phyloP scores from a whole-genome alignment of 371 early-diverging fungal genomes.

The Apophysomyces ossiformis region DNA sequence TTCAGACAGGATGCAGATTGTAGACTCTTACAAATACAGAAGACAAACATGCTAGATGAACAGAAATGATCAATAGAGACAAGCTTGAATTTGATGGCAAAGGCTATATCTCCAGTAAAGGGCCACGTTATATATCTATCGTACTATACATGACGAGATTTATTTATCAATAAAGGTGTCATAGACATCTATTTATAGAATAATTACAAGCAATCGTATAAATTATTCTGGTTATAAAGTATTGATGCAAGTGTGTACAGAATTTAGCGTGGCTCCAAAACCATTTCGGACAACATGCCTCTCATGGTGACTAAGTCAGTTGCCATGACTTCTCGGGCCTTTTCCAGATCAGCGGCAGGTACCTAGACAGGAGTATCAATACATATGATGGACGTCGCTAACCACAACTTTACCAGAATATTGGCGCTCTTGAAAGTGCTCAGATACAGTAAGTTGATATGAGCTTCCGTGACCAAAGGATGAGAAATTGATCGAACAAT shows the following conservation, averaged over 20 bases:
- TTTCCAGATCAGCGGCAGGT: conserved; percentile 43
- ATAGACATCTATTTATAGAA: too few relatives aligned
- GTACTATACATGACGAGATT: too few relatives aligned
- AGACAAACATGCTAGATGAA: too few relatives aligned
- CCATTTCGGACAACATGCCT: conserved; percentile 37
- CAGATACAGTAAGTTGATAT: conserved; percentile 72
- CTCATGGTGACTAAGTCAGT: conserved; percentile 38
- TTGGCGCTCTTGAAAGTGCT: conserved; percentile 77
- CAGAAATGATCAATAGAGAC: too few relatives aligned
- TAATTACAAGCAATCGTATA: background rate
- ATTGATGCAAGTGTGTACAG: background rate
- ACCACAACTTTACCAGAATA: conserved; percentile 58
- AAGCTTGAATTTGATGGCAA: too few relatives aligned
- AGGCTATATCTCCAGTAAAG: too few relatives aligned
- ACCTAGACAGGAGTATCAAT: conserved; percentile 22
- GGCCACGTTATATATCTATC: too few relatives aligned
- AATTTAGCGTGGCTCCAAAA: conserved; percentile 32
- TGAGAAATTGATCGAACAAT: conserved; percentile 79
- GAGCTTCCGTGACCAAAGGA: conserved; percentile 61
- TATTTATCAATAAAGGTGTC: too few relatives aligned
- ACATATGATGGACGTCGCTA: background rate
- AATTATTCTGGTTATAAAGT: background rate
- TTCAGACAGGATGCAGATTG: too few relatives aligned
- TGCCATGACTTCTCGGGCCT: conserved; percentile 39
- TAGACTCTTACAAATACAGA: too few relatives aligned